phyloP scores from a whole-genome alignment of 495 filamentous ascomycete species.

The Hypoxylon lienhwacheense region DNA sequence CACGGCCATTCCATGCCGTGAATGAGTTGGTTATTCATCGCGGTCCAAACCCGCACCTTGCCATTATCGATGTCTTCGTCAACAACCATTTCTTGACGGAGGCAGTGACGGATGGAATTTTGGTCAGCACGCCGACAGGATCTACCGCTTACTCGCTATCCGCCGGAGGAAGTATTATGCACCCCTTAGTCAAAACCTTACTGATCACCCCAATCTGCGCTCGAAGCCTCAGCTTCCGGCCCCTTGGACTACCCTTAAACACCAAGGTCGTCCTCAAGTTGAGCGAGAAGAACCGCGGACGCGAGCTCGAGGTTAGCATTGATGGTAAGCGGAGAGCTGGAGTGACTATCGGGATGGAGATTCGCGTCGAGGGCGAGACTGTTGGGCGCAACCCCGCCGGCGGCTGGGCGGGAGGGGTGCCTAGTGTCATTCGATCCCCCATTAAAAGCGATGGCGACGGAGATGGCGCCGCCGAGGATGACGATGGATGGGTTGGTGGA shows the following conservation, averaged over 20 bases:
- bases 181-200: slow-evolving; percentile 83
- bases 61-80: slow-evolving; percentile 84
- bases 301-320: slow-evolving; percentile 84
- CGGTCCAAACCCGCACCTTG: slow-evolving; percentile 83
- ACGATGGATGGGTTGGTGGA: slow-evolving; percentile 95
- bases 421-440: slow-evolving; percentile 63
- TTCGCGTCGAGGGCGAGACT: slow-evolving; percentile 80
- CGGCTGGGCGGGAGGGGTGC: slow-evolving; percentile 66
- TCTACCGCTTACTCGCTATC: slow-evolving; percentile 94
- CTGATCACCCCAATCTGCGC: slow-evolving; percentile 94
- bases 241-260: slow-evolving; percentile 83
- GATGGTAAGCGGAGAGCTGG: slow-evolving; percentile 77
- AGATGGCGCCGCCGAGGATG: slow-evolving; percentile 60
- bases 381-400: slow-evolving; percentile 57
- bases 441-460: slow-evolving; percentile 42
- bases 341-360: slow-evolving; percentile 80
- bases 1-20: slow-evolving; percentile 74
- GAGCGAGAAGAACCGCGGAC: slow-evolving; percentile 78
- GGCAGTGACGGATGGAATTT: slow-evolving; percentile 91
- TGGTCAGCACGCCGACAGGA: slow-evolving; percentile 90
- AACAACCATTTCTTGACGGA: slow-evolving; percentile 85
- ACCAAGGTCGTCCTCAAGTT: slow-evolving; percentile 80
- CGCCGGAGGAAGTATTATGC: slow-evolving; percentile 90
- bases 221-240: slow-evolving; percentile 86
- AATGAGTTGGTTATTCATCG: slow-evolving; percentile 95